A percentile compares a stretch with the other conserved stretches of the same genome.
phyloP scores from a whole-genome alignment of 2,329 filamentous ascomycete species.

The Leptodontidium sp. region DNA sequence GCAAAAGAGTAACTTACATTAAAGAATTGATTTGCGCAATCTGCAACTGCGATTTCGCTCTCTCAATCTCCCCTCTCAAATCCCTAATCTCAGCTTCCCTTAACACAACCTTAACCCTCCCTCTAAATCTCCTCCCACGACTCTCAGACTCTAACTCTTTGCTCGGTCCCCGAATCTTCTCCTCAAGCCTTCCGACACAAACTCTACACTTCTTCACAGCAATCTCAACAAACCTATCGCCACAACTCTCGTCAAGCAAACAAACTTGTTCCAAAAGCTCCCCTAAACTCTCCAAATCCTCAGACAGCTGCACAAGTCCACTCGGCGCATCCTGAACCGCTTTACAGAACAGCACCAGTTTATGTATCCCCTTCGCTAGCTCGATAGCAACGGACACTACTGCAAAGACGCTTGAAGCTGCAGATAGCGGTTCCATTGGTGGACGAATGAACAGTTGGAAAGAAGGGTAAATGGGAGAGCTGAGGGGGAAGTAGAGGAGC shows the following conservation, averaged over 20 bases:
- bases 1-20: background rate
- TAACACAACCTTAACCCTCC: conserved; percentile 11
- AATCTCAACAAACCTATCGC: background rate
- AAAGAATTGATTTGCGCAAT: conserved; percentile 13
- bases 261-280: conserved; percentile 7
- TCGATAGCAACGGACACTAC: conserved; percentile 26
- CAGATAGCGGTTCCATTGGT: conserved; percentile 22
- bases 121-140: background rate
- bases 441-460: conserved; percentile 9
- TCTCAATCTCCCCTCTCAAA: conserved; percentile 14
- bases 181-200: background rate
- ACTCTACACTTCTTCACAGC: conserved; percentile 11
- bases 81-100: conserved; percentile 10
- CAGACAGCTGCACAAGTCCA: conserved; percentile 12
- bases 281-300: conserved; percentile 17
- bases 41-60: conserved; percentile 19
- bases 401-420: conserved; percentile 24
- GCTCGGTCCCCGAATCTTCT: background rate
- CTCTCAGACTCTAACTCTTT: background rate
- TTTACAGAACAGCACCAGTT: conserved; percentile 24
- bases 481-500: background rate
- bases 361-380: conserved; percentile 23
- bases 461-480: background rate
- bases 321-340: conserved; percentile 27
- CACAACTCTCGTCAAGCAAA: background rate